These are phyloP conservation scores for Knufia fluminis DNA, from an alignment of 2,329 filamentous ascomycete genomes.

Conservation along the genomic window DNA sequence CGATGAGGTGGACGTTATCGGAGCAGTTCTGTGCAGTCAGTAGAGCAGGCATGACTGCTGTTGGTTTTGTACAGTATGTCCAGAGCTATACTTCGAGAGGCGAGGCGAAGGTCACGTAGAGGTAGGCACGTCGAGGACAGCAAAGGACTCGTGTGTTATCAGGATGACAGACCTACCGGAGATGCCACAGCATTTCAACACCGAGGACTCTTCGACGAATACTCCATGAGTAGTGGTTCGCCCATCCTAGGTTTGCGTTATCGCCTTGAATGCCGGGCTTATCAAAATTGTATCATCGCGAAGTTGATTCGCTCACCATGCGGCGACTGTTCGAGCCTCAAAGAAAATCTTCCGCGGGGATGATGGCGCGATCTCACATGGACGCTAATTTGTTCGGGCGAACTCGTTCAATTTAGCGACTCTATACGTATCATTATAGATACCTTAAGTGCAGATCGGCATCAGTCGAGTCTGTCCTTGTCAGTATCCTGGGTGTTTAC, in stretches of 20 bases:
- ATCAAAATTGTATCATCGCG: slow-evolving; percentile 1
- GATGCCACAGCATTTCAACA: not conserved
- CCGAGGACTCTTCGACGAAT: not conserved
- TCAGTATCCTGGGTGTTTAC: too few species aligned
- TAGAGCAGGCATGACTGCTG: slow-evolving; percentile 20
- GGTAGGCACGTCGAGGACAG: not conserved
- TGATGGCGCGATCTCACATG: slow-evolving; percentile 1
- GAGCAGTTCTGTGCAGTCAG: slow-evolving; percentile 34
- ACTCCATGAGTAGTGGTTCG: not conserved
- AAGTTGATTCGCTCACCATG: not conserved
- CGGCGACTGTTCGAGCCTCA: not conserved
- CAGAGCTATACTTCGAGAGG: not conserved
- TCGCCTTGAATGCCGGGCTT: not conserved
- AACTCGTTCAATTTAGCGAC: too few species aligned
- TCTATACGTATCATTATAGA: too few species aligned
- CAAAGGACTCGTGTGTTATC: not conserved
- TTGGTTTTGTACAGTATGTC: not conserved
- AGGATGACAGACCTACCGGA: slow-evolving; percentile 1
- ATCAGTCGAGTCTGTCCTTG: too few species aligned
- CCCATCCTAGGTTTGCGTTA: not conserved
- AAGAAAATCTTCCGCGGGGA: not conserved
- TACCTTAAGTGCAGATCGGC: too few species aligned
- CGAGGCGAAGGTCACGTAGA: not conserved
- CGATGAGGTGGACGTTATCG: slow-evolving; percentile 58
- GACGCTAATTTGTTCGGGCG: too few species aligned